Evolutionary conservation across 2,329 filamentous ascomycete genomes (phyloP).

Genomic region (Plenodomus lindquistii): DNA sequence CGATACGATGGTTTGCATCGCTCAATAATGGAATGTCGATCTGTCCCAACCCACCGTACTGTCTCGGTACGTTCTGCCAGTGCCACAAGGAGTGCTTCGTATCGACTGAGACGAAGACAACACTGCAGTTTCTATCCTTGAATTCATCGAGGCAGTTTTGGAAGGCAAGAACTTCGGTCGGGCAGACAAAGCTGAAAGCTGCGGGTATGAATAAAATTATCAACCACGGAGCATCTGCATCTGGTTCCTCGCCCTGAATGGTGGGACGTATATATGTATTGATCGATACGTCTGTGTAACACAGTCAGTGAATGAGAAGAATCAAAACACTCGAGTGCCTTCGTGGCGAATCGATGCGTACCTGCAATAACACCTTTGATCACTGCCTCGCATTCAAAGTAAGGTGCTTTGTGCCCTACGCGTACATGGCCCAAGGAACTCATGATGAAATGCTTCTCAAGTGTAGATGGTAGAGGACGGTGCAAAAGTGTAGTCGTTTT

Average conservation of each 20-base stretch:
- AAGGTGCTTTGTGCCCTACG: constrained; percentile 31
- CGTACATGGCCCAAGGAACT: constrained; percentile 24
- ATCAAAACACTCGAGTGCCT: not conserved
- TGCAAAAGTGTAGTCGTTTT: not conserved
- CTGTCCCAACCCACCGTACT: constrained; percentile 34
- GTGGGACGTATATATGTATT: constrained; percentile 26
- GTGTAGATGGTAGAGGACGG: not conserved
- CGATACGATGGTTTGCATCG: constrained; percentile 34
- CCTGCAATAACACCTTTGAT: constrained; percentile 27
- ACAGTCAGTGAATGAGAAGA: constrained; percentile 5
- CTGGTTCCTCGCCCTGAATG: constrained; percentile 1
- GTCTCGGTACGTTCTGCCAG: constrained; percentile 34
- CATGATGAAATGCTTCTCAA: constrained; percentile 10
- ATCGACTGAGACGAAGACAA: constrained; percentile 36
- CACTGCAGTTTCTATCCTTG: constrained; percentile 26
- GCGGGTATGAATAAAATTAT: constrained; percentile 38
- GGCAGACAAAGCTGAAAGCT: constrained; percentile 39
- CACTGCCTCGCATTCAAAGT: constrained; percentile 35
- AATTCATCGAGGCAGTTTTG: constrained; percentile 35
- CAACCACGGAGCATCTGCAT: constrained; percentile 25
- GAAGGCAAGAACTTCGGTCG: constrained; percentile 36
- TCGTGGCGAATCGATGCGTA: not conserved
- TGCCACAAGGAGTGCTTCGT: constrained; percentile 36
- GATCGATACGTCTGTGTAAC: constrained; percentile 24
- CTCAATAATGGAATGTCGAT: constrained; percentile 33